phyloP scores from a whole-genome alignment of 768 basidiomycete genomes.

The Tricholoma flavovirens region DNA sequence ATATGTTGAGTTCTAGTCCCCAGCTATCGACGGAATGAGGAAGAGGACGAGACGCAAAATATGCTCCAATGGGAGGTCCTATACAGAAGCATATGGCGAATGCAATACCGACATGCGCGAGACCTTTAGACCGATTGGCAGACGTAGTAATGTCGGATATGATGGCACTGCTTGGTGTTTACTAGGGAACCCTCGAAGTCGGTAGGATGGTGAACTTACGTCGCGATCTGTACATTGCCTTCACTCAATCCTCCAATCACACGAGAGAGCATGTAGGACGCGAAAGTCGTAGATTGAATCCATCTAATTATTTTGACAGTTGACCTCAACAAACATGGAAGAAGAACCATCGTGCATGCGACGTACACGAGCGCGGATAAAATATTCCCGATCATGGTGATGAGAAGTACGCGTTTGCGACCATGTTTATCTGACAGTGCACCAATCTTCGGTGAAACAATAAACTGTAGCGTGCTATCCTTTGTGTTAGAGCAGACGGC shows the following conservation, averaged over 20 bases:
- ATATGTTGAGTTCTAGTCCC: conserved; percentile 75
- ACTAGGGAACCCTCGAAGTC: background rate
- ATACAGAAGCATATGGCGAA: conserved; percentile 94
- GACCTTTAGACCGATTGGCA: conserved; percentile 72
- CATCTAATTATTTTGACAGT: conserved; percentile 45
- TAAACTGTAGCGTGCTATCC: conserved; percentile 71
- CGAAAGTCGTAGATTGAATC: conserved; percentile 87
- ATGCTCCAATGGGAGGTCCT: conserved; percentile 92
- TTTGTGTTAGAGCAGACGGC: conserved; percentile 27
- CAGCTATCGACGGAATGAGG: conserved; percentile 50
- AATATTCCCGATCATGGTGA: conserved; percentile 92
- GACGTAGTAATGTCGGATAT: conserved; percentile 86
- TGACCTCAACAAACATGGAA: background rate
- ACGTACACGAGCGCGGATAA: conserved; percentile 80
- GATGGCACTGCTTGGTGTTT: conserved; percentile 59
- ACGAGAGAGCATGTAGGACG: conserved; percentile 83
- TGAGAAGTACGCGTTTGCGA: conserved; percentile 73
- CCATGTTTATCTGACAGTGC: conserved; percentile 87
- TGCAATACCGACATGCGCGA: conserved; percentile 92
- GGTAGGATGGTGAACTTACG: conserved; percentile 46
- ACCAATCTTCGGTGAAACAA: conserved; percentile 80
- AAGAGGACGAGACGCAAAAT: conserved; percentile 85
- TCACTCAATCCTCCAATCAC: conserved; percentile 92
- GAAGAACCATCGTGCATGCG: background rate
- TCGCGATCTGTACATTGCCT: conserved; percentile 95